phyloP scores from a whole-genome alignment of 169 alveolate genomes.

The Eimeria tenella region DNA sequence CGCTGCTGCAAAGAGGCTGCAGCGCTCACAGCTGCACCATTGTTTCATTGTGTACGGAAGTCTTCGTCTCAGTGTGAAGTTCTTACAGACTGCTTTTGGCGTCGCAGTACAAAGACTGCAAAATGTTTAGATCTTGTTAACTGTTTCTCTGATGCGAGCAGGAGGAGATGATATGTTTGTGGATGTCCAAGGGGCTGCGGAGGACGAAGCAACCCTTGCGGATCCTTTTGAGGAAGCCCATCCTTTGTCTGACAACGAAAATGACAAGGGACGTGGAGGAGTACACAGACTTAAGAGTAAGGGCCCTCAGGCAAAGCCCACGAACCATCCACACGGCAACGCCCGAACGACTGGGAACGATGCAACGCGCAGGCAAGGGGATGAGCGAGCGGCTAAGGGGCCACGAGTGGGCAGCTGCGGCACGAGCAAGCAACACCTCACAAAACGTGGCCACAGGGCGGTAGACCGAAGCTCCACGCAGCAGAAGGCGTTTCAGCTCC shows the following conservation, averaged over 20 bases:
- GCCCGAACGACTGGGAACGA: not conserved
- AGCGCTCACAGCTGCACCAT: too few relatives aligned
- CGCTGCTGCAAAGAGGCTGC: too few relatives aligned
- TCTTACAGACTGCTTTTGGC: too few relatives aligned
- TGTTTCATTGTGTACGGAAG: too few relatives aligned
- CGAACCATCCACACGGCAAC: not conserved
- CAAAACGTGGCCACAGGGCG: not conserved
- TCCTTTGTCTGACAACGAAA: constrained; percentile 43
- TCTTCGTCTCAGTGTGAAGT: too few relatives aligned
- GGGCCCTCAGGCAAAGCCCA: not conserved
- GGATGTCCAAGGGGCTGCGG: constrained; percentile 27
- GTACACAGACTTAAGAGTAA: not conserved
- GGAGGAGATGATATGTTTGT: constrained; percentile 69
- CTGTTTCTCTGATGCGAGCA: not conserved
- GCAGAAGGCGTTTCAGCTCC: not conserved
- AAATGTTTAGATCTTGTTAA: too few relatives aligned
- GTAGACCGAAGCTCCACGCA: not conserved
- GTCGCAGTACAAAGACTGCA: too few relatives aligned
- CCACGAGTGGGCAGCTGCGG: not conserved
- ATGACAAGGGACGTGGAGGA: not conserved
- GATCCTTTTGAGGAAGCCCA: constrained; percentile 66
- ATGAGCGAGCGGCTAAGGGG: not conserved
- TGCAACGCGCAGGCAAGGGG: not conserved
- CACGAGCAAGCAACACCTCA: not conserved
- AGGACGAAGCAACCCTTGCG: constrained; percentile 23